A percentile compares a stretch with the other conserved stretches of the same genome.
phyloP scores from a whole-genome alignment of 306 rosid genomes.

The Fragaria nilgerrensis region DNA sequence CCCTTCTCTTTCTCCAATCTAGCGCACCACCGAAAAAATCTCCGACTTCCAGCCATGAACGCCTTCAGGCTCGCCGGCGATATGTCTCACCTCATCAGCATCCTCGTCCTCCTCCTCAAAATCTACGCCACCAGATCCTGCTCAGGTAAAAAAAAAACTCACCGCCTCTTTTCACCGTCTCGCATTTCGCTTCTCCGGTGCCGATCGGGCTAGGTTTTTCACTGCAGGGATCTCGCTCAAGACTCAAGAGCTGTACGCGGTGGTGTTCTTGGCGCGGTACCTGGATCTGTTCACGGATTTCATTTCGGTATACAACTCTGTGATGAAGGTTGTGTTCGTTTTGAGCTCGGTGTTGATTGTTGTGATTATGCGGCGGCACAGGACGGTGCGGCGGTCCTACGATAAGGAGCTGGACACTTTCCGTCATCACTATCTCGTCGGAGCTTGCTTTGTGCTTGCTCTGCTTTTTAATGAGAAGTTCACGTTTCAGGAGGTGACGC shows the following conservation, averaged over 20 bases:
- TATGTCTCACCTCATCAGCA: conserved; percentile 85
- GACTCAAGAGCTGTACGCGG: conserved; percentile 88
- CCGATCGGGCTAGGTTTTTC: not conserved
- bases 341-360: conserved; percentile 72
- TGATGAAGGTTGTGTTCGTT: conserved; percentile 83
- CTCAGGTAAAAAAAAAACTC: conserved; percentile 48
- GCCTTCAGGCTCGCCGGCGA: conserved; percentile 95
- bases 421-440: conserved; percentile 65
- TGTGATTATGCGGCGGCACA: conserved; percentile 76
- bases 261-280: conserved; percentile 82
- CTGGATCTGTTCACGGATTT: conserved; percentile 83
- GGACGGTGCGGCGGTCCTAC: conserved; percentile 61
- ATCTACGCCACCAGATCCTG: conserved; percentile 96
- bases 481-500: conserved; percentile 60
- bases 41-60: conserved; percentile 51
- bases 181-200: not conserved
- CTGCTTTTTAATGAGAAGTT: conserved; percentile 73
- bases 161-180: not conserved
- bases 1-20: conserved; percentile 16
- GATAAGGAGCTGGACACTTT: conserved; percentile 78
- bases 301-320: conserved; percentile 68
- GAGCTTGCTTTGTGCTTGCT: conserved; percentile 56
- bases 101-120: conserved; percentile 85
- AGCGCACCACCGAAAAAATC: conserved; percentile 19
- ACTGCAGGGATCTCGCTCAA: conserved; percentile 75